A percentile compares a stretch with the other conserved stretches of the same genome.
These are phyloP conservation scores for Pisolithus tinctorius DNA, from an alignment of 768 basidiomycete species.

Conservation along the genomic window DNA sequence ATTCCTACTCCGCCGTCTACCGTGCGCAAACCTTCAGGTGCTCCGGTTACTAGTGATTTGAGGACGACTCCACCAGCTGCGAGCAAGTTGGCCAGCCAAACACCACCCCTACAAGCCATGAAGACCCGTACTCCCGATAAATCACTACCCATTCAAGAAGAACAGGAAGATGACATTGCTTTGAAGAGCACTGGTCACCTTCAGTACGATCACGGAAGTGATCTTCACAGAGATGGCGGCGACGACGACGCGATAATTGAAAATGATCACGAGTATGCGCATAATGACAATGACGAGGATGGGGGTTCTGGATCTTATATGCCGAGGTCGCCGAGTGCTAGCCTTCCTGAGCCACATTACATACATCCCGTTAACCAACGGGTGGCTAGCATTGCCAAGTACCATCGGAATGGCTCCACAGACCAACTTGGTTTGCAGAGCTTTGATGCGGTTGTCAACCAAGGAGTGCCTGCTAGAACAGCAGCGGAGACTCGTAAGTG, in stretches of 20 bases:
- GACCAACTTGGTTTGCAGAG: constrained; percentile 58
- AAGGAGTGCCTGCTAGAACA: constrained; percentile 29
- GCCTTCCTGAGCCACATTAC: constrained; percentile 46
- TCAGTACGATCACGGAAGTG: constrained; percentile 29
- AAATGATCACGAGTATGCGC: constrained; percentile 28
- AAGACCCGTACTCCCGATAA: constrained; percentile 58
- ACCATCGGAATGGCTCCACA: constrained; percentile 49
- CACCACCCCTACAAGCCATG: constrained; percentile 49
- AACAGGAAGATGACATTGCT: constrained; percentile 58
- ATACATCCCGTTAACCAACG: constrained; percentile 21
- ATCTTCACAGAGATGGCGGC: constrained; percentile 39
- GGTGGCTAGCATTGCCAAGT: constrained; percentile 35
- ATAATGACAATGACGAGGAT: constrained; percentile 32
- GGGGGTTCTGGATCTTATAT: constrained; percentile 56
- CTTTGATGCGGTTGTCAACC: constrained; percentile 52
- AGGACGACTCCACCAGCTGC: constrained; percentile 30
- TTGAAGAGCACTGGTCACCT: constrained; percentile 32
- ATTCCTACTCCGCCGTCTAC: constrained; percentile 24
- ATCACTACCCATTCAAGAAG: constrained; percentile 72
- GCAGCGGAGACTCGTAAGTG: constrained; percentile 25
- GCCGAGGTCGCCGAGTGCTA: constrained; percentile 59
- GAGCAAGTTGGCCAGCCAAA: constrained; percentile 40
- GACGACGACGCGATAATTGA: constrained; percentile 42
- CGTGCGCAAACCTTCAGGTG: constrained; percentile 18
- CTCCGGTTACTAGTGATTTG: constrained; percentile 13